These are phyloP conservation scores for Cucumis hystrix DNA, from an alignment of 306 rosid species.

Conservation along the genomic window DNA sequence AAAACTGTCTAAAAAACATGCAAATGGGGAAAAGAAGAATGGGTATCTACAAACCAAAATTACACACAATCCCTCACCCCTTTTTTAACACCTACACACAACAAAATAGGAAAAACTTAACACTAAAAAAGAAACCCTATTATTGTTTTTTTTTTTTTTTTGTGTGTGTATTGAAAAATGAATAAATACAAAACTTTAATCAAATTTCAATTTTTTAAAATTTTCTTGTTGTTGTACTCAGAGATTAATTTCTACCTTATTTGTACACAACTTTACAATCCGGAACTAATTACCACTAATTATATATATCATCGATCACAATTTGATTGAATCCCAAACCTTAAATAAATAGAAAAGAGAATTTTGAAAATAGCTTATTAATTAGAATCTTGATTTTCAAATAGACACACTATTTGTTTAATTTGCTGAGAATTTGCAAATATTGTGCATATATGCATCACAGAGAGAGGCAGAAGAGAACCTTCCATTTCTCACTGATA, in stretches of 20 bases:
- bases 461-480: conserved; percentile 51
- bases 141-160: not conserved
- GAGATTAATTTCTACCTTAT: too few species aligned
- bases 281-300: too few species aligned
- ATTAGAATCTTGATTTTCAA: not conserved
- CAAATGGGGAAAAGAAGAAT: not conserved
- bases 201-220: too few species aligned
- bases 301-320: too few species aligned
- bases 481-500: conserved; percentile 32
- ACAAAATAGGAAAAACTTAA: not conserved
- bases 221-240: too few species aligned
- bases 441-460: not conserved
- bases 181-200: too few species aligned
- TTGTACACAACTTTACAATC: too few species aligned
- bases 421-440: not conserved
- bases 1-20: not conserved
- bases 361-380: not conserved
- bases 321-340: too few species aligned
- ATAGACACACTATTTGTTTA: not conserved
- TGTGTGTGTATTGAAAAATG: not conserved
- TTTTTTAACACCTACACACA: too few species aligned
- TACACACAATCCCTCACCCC: not conserved
- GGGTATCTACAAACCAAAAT: not conserved
- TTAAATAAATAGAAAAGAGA: too few species aligned
- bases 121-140: not conserved